A percentile compares a stretch with the other conserved stretches of the same genome.
Conservation (phyloP, 495 filamentous ascomycete genomes). For the Umbilicaria muhlenbergii region DNA sequence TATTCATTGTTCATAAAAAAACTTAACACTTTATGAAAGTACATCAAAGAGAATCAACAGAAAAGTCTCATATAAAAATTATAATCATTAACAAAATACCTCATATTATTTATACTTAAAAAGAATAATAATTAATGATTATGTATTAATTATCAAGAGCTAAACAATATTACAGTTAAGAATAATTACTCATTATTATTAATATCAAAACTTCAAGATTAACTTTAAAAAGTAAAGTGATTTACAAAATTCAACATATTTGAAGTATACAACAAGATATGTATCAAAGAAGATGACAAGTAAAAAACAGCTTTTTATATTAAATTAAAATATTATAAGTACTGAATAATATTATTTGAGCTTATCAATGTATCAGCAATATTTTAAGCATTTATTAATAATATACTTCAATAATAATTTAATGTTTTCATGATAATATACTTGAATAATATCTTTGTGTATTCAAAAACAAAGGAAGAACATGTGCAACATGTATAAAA, state of each 20-base stretch:
- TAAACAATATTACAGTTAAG: constrained; percentile 16
- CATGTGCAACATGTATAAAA: no score
- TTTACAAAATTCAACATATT: constrained; percentile 17
- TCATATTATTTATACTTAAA: constrained; percentile 15
- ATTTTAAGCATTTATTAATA: no score
- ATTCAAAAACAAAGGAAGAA: no score
- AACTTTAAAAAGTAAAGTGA: constrained; percentile 10
- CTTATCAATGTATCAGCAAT: no score
- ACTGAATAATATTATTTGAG: no score
- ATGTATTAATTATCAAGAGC: constrained; percentile 14
- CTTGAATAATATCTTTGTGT: no score
- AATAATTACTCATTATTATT: constrained; percentile 14
- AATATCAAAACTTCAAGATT: constrained; percentile 11
- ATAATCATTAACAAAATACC: constrained; percentile 6
- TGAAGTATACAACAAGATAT: background rate
- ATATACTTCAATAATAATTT: no score
- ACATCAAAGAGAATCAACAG: constrained; percentile 10
- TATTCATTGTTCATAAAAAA: constrained; percentile 8
- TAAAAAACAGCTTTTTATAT: no score
- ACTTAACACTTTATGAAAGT: constrained; percentile 6
- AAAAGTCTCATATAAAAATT: constrained; percentile 8
- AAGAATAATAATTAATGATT: constrained; percentile 12
- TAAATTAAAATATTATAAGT: no score
- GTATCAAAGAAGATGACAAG: no score
- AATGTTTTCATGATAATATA: no score